Evolutionary conservation across 2,329 filamentous ascomycete species (phyloP), one percentile per base, ranked within the genome.

Genomic region (Sarocladium oryzae): DNA sequence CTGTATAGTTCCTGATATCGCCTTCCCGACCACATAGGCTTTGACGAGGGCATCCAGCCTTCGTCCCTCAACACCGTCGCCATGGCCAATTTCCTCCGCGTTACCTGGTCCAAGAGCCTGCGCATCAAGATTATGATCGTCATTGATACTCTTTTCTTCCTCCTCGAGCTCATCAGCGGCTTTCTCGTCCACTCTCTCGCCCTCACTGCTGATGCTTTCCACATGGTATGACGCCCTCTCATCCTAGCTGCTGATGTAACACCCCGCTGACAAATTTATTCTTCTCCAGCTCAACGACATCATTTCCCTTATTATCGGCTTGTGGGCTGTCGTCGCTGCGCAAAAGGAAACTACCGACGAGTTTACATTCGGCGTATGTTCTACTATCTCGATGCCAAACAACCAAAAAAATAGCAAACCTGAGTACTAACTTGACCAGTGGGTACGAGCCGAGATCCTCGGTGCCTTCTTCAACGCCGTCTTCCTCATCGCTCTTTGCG

Each of bases 381-480:
- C 40, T 46, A 41, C 28, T n/a, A n/a, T n/a, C n/a, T n/a, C n/a
- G n/a, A n/a, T n/a, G n/a, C n/a, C n/a, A n/a, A n/a, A n/a, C n/a
- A n/a, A n/a, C n/a, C n/a, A n/a, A n/a, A n/a, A n/a, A n/a, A n/a
- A n/a, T n/a, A n/a, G n/a, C n/a, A n/a, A n/a, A n/a, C n/a, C n/a
- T 26, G 23, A 21, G 20, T 43, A 18, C 40, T 43, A 28, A 43
- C n/a, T 26, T 43, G 7, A 28, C 10, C 60, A 92, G 87, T 99
- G 91, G 88, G 86, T 97, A 75, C 89, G 93, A 59, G 93, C 93
- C 32, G 93, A 99, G 75, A 97, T 95, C 10, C 78, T 99, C 5
- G 93, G 93, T 63, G 93, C 93, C 45, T 85, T 97, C 60, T 89
- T 97, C 71, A 99, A 99, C 63, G 93, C 93, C 58, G 92, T 97